Base-by-base conservation (phyloP, 805 yeast species). In the Metschnikowia reukaufii region DNA sequence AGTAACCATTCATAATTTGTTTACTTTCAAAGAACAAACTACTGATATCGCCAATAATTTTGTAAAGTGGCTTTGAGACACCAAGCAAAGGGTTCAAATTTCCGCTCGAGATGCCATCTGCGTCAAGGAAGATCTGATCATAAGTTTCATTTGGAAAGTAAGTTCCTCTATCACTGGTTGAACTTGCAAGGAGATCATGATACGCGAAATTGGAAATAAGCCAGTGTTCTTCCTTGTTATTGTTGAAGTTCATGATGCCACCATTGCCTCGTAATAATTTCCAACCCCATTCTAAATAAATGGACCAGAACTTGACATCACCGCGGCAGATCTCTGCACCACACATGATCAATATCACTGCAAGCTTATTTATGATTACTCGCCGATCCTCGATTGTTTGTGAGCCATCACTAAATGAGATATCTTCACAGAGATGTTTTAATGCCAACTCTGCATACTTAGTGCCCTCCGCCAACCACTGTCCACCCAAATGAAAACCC, bases 251-350 rank as follows among this genome's bases (percentile, higher is more conserved):
- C 18, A 82, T 74, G 20, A 84, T 64, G 0, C 92, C 92, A 12
- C 91, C 92, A 50, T 81, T 75, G 44, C 71, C 62, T 45, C 73
- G 68, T 32, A 88, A 77, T 21, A 87, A 66, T 47, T 77, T 77
- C 37, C 88, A 83, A 1, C 90, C 89, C 74, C 81, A 76, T 35
- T 75, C 74, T 47, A 88, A 68, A 56, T 83, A 79, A 21, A 78
- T 72, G 2, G 84, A 77, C 96, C 96, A 88, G 58, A 82, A 79
- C 31, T 74, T 74, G 30, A 86, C 88, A 62, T 88, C 95, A 6
- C 96, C 96, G 52, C 82, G 77, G 65, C 92, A 87, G 44, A 88
- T 85, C 59, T 86, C 90, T 0, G 88, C 91, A n/a, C 86, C 88
- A 54, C 86, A 79, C 42, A 87, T 70, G 42, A 88, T 79, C 51